Conservation (phyloP, 73 alveolate genomes). For the Paramecium octaurelia region DNA sequence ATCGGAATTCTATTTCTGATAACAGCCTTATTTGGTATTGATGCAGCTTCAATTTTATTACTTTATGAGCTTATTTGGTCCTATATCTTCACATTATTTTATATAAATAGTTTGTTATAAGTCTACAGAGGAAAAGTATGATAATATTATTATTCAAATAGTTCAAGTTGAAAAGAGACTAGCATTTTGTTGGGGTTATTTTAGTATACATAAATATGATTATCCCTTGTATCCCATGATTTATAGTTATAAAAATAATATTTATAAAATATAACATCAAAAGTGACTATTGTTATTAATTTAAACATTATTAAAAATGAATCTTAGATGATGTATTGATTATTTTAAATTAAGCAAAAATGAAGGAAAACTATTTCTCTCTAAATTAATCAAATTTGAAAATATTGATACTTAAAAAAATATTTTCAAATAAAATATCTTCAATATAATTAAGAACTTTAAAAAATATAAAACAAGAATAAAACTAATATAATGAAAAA, state of each 20-base stretch:
- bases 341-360: too few relatives aligned
- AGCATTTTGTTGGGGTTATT: background rate
- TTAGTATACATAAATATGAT: background rate
- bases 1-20: background rate
- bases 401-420: too few relatives aligned
- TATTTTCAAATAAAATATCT: too few relatives aligned
- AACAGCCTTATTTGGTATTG: background rate
- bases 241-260: background rate
- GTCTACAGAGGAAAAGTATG: background rate
- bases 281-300: background rate
- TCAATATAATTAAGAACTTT: too few relatives aligned
- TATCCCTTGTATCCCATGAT: background rate
- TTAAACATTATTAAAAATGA: too few relatives aligned
- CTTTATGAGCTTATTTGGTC: background rate
- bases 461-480: too few relatives aligned
- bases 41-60: background rate
- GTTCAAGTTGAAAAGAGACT: background rate
- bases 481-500: too few relatives aligned
- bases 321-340: too few relatives aligned
- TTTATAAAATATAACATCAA: background rate
- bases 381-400: too few relatives aligned
- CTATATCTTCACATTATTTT: background rate
- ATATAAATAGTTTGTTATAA: background rate
- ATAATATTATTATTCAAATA: background rate
- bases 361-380: too few relatives aligned